Percentiles rank a stretch among this genome's conserved stretches.
Evolutionary conservation across 371 early-diverging fungal genomes (phyloP).

Genomic region (Entomophthora muscae): DNA sequence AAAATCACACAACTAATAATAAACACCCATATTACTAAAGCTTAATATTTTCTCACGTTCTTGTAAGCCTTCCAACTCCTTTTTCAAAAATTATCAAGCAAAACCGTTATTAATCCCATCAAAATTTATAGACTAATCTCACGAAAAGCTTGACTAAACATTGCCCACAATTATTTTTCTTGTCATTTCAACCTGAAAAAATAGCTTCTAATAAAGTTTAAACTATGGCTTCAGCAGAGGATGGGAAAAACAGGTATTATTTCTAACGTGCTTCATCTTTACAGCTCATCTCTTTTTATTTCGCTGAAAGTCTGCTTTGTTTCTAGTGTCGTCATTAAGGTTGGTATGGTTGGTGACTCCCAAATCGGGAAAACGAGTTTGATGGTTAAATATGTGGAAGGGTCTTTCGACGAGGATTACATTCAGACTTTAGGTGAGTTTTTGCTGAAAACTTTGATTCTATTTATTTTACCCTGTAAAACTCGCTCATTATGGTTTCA

Average conservation of each 20-base stretch:
- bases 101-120: too few species aligned
- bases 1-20: too few species aligned
- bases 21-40: too few species aligned
- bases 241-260: conserved; percentile 6
- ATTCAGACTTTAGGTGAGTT: conserved; percentile 82
- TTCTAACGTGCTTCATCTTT: neutral
- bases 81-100: too few species aligned
- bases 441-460: neutral
- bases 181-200: too few species aligned
- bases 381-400: conserved; percentile 97
- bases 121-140: too few species aligned
- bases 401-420: conserved; percentile 86
- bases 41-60: too few species aligned
- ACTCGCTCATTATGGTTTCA: too few species aligned
- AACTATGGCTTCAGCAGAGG: neutral
- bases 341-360: conserved; percentile 96
- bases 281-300: neutral
- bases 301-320: neutral
- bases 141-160: too few species aligned
- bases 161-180: too few species aligned
- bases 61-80: too few species aligned
- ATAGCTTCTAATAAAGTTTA: neutral
- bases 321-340: conserved; percentile 62
- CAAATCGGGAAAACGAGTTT: conserved; percentile 98
- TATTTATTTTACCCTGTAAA: too few species aligned